These are phyloP conservation scores for Stagonosporopsis rhizophila DNA, from an alignment of 2,329 filamentous ascomycete species.

Conservation along the genomic window DNA sequence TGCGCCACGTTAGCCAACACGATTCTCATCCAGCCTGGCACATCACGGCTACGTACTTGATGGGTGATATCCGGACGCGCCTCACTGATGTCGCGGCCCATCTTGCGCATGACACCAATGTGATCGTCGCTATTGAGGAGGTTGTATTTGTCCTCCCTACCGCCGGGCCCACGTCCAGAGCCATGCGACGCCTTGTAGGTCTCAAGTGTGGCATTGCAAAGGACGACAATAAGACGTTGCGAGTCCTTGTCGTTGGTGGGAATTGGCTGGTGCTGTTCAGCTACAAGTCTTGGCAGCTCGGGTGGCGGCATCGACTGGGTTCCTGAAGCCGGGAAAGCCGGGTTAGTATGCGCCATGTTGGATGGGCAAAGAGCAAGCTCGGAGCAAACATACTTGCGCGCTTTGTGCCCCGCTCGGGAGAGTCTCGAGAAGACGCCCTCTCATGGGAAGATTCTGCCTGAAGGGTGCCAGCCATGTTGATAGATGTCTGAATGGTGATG, in stretches of 20 bases:
- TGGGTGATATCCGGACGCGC: constrained; percentile 97
- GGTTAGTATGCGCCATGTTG: constrained; percentile 35
- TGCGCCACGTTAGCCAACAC: constrained; percentile 31
- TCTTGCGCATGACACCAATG: constrained; percentile 98
- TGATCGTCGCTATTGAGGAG: constrained; percentile 98
- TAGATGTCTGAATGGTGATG: constrained; percentile 1
- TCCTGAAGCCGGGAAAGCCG: constrained; percentile 31
- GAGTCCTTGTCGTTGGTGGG: constrained; percentile 86
- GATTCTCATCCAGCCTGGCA: constrained; percentile 6
- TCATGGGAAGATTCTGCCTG: constrained; percentile 31
- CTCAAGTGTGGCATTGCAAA: constrained; percentile 96
- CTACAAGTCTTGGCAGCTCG: constrained; percentile 86
- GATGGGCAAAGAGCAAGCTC: constrained; percentile 12
- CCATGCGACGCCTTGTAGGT: constrained; percentile 92
- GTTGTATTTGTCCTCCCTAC: constrained; percentile 93
- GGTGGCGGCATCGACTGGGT: constrained; percentile 96
- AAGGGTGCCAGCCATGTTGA: constrained; percentile 30
- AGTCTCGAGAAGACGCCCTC: constrained; percentile 40
- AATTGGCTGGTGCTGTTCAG: constrained; percentile 89
- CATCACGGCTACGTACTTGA: constrained; percentile 71
- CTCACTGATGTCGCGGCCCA: constrained; percentile 98
- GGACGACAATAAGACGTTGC: constrained; percentile 89
- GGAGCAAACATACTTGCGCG: constrained; percentile 45
- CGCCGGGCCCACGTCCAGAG: constrained; percentile 66
- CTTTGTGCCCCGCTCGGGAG: constrained; percentile 46